Evolutionary conservation across 2,329 filamentous ascomycete species (phyloP).

Genomic region (Fusarium pseudograminearum): DNA sequence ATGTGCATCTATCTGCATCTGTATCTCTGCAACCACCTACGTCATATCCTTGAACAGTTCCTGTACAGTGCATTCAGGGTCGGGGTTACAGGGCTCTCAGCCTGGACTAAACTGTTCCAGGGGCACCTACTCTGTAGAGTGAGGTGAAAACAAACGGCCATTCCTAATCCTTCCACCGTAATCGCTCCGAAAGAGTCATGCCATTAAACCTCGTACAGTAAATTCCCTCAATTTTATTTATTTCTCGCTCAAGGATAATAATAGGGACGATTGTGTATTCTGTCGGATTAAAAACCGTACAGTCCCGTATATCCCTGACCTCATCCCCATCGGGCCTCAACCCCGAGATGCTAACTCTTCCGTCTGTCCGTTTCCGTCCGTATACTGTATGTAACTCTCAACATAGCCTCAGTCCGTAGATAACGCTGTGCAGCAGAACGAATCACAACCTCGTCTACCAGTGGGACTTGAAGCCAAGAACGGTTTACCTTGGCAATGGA

Average conservation of each 20-base stretch:
- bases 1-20: neutral
- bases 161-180: constrained; percentile 25
- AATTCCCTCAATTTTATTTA: constrained; percentile 17
- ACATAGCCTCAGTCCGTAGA: constrained; percentile 31
- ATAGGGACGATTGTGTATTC: neutral
- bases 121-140: constrained; percentile 1
- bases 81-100: constrained; percentile 10
- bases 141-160: constrained; percentile 12
- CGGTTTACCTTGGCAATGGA: constrained; percentile 3
- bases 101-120: constrained; percentile 9
- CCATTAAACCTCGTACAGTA: constrained; percentile 1
- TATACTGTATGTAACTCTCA: constrained; percentile 1
- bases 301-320: constrained; percentile 1
- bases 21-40: constrained; percentile 7
- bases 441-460: constrained; percentile 4
- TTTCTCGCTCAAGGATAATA: neutral
- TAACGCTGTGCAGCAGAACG: constrained; percentile 23
- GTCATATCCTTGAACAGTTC: constrained; percentile 26
- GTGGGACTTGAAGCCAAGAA: constrained; percentile 12
- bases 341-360: constrained; percentile 9
- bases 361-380: constrained; percentile 24
- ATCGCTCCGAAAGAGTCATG: constrained; percentile 2
- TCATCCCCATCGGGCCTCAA: constrained; percentile 17
- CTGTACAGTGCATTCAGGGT: constrained; percentile 1
- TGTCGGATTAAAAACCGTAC: constrained; percentile 3